phyloP scores from a whole-genome alignment of 129 eudicot genomes.

The Helichrysum umbraculigerum region DNA sequence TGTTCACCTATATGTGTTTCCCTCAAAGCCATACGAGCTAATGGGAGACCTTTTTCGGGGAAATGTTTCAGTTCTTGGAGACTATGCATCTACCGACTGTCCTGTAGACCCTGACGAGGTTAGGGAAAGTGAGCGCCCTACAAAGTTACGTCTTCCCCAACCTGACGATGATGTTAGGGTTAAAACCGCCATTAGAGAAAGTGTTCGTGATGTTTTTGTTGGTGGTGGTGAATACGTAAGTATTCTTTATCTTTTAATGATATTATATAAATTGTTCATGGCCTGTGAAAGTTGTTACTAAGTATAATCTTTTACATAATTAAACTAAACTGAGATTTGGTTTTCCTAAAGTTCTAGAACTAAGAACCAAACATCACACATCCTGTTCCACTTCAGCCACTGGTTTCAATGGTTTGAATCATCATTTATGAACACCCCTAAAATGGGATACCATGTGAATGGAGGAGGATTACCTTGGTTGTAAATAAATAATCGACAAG shows the following conservation, averaged over 20 bases:
- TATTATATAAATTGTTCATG: slow-evolving; percentile 9
- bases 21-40: slow-evolving; percentile 87
- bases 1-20: slow-evolving; percentile 93
- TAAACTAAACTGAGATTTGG: not conserved
- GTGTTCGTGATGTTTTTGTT: slow-evolving; percentile 87
- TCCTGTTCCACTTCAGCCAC: not conserved
- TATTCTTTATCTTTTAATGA: slow-evolving; percentile 1
- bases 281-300: not conserved
- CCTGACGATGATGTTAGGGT: slow-evolving; percentile 58
- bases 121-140: slow-evolving; percentile 94
- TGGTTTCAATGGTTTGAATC: not conserved
- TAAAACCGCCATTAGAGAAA: slow-evolving; percentile 79
- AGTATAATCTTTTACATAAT: not conserved
- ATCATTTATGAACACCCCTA: not conserved
- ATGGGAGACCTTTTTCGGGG: slow-evolving; percentile 76
- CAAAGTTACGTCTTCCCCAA: slow-evolving; percentile 88
- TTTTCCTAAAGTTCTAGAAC: not conserved
- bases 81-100: slow-evolving; percentile 84
- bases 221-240: slow-evolving; percentile 99
- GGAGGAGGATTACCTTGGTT: not conserved
- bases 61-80: slow-evolving; percentile 88
- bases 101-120: slow-evolving; percentile 95
- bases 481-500: not conserved
- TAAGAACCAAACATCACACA: not conserved
- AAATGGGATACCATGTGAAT: not conserved